These are phyloP conservation scores for Vigna nakashimae DNA, from an alignment of 306 rosid genomes.

Conservation along the genomic window DNA sequence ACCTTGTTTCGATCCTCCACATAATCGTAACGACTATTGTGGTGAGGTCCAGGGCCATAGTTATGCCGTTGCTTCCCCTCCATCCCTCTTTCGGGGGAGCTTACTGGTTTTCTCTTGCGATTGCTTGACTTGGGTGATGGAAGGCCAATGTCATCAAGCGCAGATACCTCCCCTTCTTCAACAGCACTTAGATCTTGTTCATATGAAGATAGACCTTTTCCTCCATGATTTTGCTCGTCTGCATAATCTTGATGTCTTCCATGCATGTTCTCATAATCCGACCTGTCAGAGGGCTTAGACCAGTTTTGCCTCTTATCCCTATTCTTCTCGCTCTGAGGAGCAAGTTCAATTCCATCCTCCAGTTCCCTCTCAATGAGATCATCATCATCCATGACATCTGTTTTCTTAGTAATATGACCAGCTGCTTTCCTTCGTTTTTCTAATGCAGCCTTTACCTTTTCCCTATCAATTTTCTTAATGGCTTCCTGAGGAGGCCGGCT, in stretches of 20 bases:
- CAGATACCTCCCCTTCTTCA: slow-evolving; percentile 90
- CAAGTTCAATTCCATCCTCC: slow-evolving; percentile 93
- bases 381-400: slow-evolving; percentile 89
- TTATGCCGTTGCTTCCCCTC: slow-evolving; percentile 73
- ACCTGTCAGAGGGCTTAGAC: slow-evolving; percentile 71
- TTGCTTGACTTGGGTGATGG: slow-evolving; percentile 70
- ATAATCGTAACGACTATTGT: slow-evolving; percentile 55
- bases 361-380: slow-evolving; percentile 96
- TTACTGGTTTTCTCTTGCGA: slow-evolving; percentile 83
- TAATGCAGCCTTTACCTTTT: slow-evolving; percentile 90
- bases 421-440: slow-evolving; percentile 90
- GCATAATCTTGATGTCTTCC: slow-evolving; percentile 66
- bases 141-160: slow-evolving; percentile 51
- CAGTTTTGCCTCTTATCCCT: slow-evolving; percentile 82
- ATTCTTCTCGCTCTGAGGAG: slow-evolving; percentile 75
- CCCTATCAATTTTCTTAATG: slow-evolving; percentile 79
- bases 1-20: slow-evolving; percentile 58
- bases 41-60: slow-evolving; percentile 56
- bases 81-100: slow-evolving; percentile 57
- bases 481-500: slow-evolving; percentile 81
- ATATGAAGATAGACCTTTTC: slow-evolving; percentile 45
- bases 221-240: slow-evolving; percentile 58
- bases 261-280: slow-evolving; percentile 61
- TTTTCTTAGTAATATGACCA: slow-evolving; percentile 69
- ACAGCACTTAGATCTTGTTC: slow-evolving; percentile 64